Percentiles rank a stretch among this genome's conserved stretches.
phyloP scores from a whole-genome alignment of 2,329 filamentous ascomycete genomes.

The Pleochaeta shiraiana region DNA sequence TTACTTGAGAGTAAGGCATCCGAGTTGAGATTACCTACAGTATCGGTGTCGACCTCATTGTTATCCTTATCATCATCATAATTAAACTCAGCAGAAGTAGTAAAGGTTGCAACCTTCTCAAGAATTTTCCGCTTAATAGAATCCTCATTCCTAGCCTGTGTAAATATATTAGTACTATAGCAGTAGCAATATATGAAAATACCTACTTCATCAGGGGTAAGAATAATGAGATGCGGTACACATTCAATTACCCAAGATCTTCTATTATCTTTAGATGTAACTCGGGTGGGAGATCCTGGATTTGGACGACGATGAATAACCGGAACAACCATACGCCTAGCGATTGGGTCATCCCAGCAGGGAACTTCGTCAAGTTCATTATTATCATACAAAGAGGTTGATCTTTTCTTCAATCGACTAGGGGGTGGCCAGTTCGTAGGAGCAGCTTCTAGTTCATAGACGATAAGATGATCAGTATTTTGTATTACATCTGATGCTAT shows the following conservation, averaged over 20 bases:
- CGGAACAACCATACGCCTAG: constrained; percentile 47
- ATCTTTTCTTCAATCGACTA: constrained; percentile 16
- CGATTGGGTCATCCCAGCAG: constrained; percentile 34
- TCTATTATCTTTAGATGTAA: constrained; percentile 12
- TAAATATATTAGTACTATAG: background rate
- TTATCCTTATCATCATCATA: constrained; percentile 19
- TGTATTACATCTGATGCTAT: constrained; percentile 52
- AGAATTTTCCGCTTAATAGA: constrained; percentile 61
- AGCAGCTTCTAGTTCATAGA: constrained; percentile 56
- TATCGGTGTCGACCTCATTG: constrained; percentile 15
- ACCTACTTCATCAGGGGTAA: constrained; percentile 50
- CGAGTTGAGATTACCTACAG: constrained; percentile 28
- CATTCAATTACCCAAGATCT: constrained; percentile 18
- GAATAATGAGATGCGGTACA: constrained; percentile 45
- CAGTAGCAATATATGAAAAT: background rate
- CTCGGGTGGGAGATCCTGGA: constrained; percentile 15
- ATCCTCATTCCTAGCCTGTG: constrained; percentile 35
- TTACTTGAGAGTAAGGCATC: constrained; percentile 39
- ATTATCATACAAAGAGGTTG: constrained; percentile 22
- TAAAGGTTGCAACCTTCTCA: constrained; percentile 52
- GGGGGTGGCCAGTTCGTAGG: constrained; percentile 56
- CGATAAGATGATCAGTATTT: constrained; percentile 36
- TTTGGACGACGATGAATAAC: constrained; percentile 37
- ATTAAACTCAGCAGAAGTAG: constrained; percentile 42
- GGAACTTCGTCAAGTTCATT: constrained; percentile 24